Evolutionary conservation across 2,329 filamentous ascomycete species (phyloP).

Genomic region (Fusarium penzigii): DNA sequence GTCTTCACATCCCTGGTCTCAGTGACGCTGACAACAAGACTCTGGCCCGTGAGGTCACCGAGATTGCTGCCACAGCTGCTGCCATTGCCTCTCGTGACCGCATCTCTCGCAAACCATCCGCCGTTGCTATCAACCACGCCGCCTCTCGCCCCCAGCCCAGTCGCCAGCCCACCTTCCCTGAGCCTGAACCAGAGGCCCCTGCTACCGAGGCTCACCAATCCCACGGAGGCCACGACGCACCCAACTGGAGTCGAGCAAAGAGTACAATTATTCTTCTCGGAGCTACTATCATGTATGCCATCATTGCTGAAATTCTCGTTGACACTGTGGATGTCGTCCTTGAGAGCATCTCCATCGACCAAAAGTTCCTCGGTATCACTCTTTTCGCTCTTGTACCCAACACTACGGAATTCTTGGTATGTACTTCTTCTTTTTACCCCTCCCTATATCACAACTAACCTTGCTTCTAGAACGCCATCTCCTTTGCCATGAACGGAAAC

Average conservation of each 20-base stretch:
- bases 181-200: constrained; percentile 30
- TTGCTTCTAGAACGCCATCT: constrained; percentile 79
- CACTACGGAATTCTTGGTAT: constrained; percentile 93
- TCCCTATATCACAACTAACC: constrained; percentile 5
- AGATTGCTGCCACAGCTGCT: constrained; percentile 90
- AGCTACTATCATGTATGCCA: constrained; percentile 89
- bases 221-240: constrained; percentile 88
- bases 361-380: constrained; percentile 96
- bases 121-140: constrained; percentile 23
- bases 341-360: constrained; percentile 85
- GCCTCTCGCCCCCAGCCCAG: constrained; percentile 27
- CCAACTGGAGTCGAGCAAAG: constrained; percentile 94
- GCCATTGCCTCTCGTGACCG: constrained; percentile 80
- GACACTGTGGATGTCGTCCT: constrained; percentile 97
- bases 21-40: constrained; percentile 80
- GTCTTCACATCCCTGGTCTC: constrained; percentile 65
- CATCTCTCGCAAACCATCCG: constrained; percentile 41
- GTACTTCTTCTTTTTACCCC: constrained; percentile 26
- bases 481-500: constrained; percentile 99
- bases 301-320: constrained; percentile 95
- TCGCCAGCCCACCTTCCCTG: constrained; percentile 34
- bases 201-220: constrained; percentile 38
- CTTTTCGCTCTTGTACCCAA: constrained; percentile 96
- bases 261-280: constrained; percentile 85
- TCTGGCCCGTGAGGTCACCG: constrained; percentile 83